Evolutionary conservation across 345 rosid genomes (phyloP).

Genomic region (Eucalyptus sp.): DNA sequence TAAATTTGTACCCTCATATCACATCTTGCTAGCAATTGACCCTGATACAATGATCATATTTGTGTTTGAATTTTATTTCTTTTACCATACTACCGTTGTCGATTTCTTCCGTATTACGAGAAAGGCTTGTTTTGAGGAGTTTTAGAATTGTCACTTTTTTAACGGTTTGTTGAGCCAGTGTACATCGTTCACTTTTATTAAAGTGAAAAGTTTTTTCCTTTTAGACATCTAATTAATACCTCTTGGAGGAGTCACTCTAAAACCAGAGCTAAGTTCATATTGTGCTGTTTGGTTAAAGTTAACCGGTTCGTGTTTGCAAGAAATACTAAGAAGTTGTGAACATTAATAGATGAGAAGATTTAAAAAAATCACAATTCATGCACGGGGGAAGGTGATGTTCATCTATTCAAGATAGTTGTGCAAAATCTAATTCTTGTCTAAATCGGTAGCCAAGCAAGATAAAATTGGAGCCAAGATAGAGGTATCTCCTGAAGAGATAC

Average conservation of each 20-base stretch:
- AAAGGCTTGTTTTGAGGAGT: not conserved
- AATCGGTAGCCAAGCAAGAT: not conserved
- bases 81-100: not conserved
- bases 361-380: not conserved
- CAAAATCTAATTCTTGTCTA: not conserved
- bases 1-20: not conserved
- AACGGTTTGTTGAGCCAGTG: not conserved
- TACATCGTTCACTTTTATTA: not conserved
- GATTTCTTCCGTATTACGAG: not conserved
- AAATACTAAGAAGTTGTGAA: not conserved
- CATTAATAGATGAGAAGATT: not conserved
- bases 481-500: not conserved
- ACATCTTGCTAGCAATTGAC: not conserved
- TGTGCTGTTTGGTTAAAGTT: not conserved
- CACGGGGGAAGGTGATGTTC: not conserved
- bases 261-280: not conserved
- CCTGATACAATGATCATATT: not conserved
- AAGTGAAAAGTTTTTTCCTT: not conserved
- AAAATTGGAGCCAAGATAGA: not conserved
- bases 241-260: not conserved
- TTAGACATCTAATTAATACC: not conserved
- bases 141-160: not conserved
- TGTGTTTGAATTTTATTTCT: not conserved
- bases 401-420: not conserved
- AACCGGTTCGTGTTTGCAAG: not conserved